Conservation (phyloP, 1,139 yeast species). For the Sugiyamaella neomexicana region DNA sequence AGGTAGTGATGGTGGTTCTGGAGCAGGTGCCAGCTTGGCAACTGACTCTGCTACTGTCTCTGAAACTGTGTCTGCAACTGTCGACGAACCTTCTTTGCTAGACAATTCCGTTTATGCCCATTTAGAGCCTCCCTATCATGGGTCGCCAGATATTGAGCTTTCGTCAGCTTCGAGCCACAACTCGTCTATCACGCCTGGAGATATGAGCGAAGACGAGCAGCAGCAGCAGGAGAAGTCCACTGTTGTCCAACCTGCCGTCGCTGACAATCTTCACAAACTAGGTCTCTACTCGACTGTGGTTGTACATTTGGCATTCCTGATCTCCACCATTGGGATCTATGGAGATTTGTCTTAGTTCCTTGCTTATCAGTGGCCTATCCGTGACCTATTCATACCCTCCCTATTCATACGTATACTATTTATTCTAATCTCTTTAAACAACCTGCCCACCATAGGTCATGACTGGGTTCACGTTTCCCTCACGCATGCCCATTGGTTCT, state of each 20-base stretch:
- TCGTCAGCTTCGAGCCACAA: slow-evolving; percentile 10
- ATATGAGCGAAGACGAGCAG: slow-evolving; percentile 4
- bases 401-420: not conserved
- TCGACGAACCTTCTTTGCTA: slow-evolving; percentile 29
- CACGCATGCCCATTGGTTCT: no score
- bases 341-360: slow-evolving; percentile 29
- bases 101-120: slow-evolving; percentile 33
- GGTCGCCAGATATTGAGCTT: slow-evolving; percentile 12
- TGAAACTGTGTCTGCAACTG: slow-evolving; percentile 4
- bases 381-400: no score
- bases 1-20: no score
- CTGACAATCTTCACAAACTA: slow-evolving; percentile 5
- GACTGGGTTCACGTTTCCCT: no score
- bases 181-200: slow-evolving; percentile 2
- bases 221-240: not conserved
- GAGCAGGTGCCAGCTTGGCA: no score
- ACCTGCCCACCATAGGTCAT: no score
- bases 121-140: slow-evolving; percentile 18
- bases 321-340: slow-evolving; percentile 36
- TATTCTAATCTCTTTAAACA: slow-evolving; percentile 2
- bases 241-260: not conserved
- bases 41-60: not conserved
- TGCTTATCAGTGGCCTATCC: not conserved
- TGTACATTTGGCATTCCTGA: slow-evolving; percentile 30
- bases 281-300: slow-evolving; percentile 25